Percentiles rank a stretch among this genome's conserved stretches.
These are phyloP conservation scores for Liriodendron chinense DNA, from an alignment of 164 flowering plant species.

Conservation along the genomic window DNA sequence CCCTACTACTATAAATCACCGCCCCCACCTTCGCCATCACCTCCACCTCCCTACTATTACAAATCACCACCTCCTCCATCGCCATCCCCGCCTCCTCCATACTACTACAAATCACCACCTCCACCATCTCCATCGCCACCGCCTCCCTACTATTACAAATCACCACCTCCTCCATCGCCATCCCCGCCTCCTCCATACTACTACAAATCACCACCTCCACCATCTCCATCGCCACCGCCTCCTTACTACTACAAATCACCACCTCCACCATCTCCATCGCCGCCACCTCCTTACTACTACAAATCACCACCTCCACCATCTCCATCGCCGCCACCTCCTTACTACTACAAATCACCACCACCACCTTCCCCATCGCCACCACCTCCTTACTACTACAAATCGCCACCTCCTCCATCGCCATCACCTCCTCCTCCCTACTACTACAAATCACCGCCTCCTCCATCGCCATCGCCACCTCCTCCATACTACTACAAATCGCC, in stretches of 20 bases:
- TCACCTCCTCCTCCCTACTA: too few species aligned
- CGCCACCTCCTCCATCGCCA: too few species aligned
- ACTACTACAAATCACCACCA: too few species aligned
- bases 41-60: background rate
- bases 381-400: too few species aligned
- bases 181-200: background rate
- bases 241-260: too few species aligned
- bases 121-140: background rate
- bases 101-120: background rate
- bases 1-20: background rate
- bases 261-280: too few species aligned
- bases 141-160: background rate
- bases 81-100: background rate
- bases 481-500: background rate
- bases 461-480: background rate
- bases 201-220: background rate
- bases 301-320: too few species aligned
- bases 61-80: background rate
- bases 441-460: background rate
- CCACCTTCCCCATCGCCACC: too few species aligned
- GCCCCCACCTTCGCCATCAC: background rate
- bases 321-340: too few species aligned
- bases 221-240: background rate
- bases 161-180: background rate
- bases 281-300: too few species aligned